phyloP scores from a whole-genome alignment of 192 early-diverging fungal genomes.

The Umbelopsis vinacea region DNA sequence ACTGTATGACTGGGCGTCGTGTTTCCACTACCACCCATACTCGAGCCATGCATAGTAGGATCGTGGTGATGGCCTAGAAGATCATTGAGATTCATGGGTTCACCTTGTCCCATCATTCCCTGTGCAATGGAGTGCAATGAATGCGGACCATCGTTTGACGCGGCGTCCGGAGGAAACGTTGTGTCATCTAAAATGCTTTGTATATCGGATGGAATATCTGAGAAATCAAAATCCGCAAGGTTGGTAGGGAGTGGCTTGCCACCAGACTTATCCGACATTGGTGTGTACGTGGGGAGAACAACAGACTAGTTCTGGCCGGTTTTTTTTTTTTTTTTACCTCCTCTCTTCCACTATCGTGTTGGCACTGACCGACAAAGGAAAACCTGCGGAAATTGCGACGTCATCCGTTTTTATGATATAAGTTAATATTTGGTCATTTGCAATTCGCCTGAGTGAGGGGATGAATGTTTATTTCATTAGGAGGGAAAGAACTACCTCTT shows the following conservation, averaged over 20 bases:
- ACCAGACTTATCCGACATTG: slow-evolving; percentile 20
- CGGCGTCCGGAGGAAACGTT: slow-evolving; percentile 8
- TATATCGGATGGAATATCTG: slow-evolving; percentile 17
- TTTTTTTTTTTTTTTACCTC: not conserved
- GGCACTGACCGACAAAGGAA: not conserved
- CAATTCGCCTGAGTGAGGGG: not conserved
- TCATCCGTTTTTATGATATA: not conserved
- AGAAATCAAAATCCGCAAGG: slow-evolving; percentile 15
- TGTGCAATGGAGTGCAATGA: slow-evolving; percentile 6
- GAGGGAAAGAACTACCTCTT: too few species aligned
- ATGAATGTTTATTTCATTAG: too few species aligned
- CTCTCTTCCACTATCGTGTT: not conserved
- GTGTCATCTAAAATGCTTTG: slow-evolving; percentile 22
- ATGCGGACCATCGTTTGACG: not conserved
- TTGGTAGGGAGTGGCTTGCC: slow-evolving; percentile 15
- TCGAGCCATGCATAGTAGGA: not conserved
- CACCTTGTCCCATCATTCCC: not conserved
- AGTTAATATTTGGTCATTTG: not conserved
- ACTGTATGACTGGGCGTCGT: not conserved
- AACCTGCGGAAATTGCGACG: not conserved
- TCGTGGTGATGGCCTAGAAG: not conserved
- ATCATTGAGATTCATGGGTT: slow-evolving; percentile 6
- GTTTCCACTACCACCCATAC: not conserved
- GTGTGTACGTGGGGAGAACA: not conserved
- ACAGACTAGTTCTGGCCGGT: too few species aligned